Conservation (phyloP, 768 basidiomycete genomes). For the Galerina marginata region DNA sequence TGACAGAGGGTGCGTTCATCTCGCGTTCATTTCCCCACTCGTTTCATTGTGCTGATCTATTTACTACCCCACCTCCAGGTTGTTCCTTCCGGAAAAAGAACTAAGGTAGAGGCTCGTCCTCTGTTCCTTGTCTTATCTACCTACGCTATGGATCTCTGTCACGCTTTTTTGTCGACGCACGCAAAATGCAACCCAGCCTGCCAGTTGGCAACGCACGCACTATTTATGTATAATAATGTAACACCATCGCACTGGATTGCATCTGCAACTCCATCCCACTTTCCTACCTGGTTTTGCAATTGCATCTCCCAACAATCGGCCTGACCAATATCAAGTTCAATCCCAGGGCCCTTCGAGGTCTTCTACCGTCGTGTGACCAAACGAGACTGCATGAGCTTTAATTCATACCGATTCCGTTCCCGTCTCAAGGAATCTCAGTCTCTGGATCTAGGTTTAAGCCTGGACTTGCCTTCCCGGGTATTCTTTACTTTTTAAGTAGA, state of each 20-base stretch:
- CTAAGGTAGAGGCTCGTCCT: slow-evolving; percentile 39
- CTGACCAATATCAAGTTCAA: slow-evolving; percentile 1
- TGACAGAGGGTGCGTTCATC: slow-evolving; percentile 87
- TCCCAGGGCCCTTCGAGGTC: too few relatives aligned
- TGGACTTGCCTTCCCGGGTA: neutral
- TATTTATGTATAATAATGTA: slow-evolving; percentile 11
- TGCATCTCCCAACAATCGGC: slow-evolving; percentile 6
- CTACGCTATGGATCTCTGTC: slow-evolving; percentile 25
- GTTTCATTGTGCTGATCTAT: slow-evolving; percentile 10
- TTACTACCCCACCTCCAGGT: slow-evolving; percentile 50
- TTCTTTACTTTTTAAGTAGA: neutral
- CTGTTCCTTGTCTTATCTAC: slow-evolving; percentile 22
- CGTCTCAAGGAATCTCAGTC: neutral
- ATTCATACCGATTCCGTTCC: too few relatives aligned
- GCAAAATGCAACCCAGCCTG: neutral
- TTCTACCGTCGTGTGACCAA: slow-evolving; percentile 6
- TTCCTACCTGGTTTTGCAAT: slow-evolving; percentile 4
- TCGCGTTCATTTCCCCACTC: neutral
- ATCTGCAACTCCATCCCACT: slow-evolving; percentile 7
- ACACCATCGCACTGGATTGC: neutral
- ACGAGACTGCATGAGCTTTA: too few relatives aligned
- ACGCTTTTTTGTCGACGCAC: slow-evolving; percentile 10
- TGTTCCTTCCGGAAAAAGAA: slow-evolving; percentile 99
- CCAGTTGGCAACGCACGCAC: slow-evolving; percentile 6
- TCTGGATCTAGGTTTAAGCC: neutral